Conservation (phyloP, 1,284 basidiomycete species). For the Phlebopus sp. region DNA sequence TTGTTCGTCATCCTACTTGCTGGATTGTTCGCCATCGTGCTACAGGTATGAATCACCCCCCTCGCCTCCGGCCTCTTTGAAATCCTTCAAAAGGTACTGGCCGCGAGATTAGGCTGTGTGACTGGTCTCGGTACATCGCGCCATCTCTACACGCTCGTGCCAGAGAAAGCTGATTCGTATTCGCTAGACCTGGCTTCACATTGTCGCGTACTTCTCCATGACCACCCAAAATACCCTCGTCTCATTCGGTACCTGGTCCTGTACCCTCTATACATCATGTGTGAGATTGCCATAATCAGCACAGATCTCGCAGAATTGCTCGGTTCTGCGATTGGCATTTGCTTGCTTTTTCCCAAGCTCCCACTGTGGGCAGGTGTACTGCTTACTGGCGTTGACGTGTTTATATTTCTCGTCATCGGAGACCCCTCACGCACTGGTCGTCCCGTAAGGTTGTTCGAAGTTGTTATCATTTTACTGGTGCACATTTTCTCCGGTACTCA, state of each 20-base stretch:
- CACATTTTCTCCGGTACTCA: slow-evolving; percentile 12
- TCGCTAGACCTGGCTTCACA: slow-evolving; percentile 66
- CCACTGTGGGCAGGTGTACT: slow-evolving; percentile 82
- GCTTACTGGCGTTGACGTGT: slow-evolving; percentile 81
- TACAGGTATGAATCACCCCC: slow-evolving; percentile 51
- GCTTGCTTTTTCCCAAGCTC: slow-evolving; percentile 77
- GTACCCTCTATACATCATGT: slow-evolving; percentile 66
- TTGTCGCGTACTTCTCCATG: slow-evolving; percentile 67
- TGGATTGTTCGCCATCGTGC: slow-evolving; percentile 78
- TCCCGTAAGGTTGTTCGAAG: slow-evolving; percentile 73
- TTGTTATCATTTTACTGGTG: slow-evolving; percentile 59
- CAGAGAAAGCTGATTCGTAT: neutral
- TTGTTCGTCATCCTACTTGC: slow-evolving; percentile 85
- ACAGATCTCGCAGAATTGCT: slow-evolving; percentile 77
- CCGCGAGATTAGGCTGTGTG: slow-evolving; percentile 64
- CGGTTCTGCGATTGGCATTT: slow-evolving; percentile 62
- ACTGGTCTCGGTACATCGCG: slow-evolving; percentile 58
- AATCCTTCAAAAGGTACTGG: slow-evolving; percentile 45
- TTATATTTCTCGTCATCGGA: slow-evolving; percentile 67
- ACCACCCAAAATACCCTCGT: slow-evolving; percentile 58
- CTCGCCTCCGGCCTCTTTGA: slow-evolving; percentile 1
- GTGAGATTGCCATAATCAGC: slow-evolving; percentile 84
- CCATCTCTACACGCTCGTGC: neutral
- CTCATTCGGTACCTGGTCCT: slow-evolving; percentile 65
- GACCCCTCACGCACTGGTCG: slow-evolving; percentile 54